Base-by-base conservation (phyloP, 1,284 basidiomycete species). In the Ceratobasidium sp. region DNA sequence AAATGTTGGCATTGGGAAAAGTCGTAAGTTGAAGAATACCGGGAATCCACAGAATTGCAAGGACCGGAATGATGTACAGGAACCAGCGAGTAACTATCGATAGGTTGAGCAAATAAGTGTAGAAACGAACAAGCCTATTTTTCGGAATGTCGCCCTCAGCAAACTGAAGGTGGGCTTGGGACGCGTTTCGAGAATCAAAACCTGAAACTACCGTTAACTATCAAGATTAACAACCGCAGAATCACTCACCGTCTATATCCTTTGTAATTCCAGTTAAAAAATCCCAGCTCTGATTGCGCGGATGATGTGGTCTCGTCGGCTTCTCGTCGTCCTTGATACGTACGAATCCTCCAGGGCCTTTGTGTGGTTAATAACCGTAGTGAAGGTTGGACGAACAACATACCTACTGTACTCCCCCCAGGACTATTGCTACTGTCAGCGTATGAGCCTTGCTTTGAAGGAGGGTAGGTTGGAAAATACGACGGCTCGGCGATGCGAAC, bases 31-130 rank as follows among this genome's bases (percentile, higher is more conserved):
- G 84, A 29, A 96, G 77, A 71, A 95, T 92, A 20, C 83, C 85
- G 3, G 84, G 83, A 40, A 85, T 76, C 78, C 77, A 75, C 31
- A 75, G 76, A 7, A 93, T 72, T 8, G 76, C 86, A 43, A 91
- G 78, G 17, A 92, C 78, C 2, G 92, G 92, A 22, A 93, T 76
- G 75, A 93, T 91, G 80, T 90, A 93, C 27, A 93, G 73, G 35
- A 86, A 81, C 92, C 92, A 94, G 54, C 93, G 86, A 20, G 91
- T 87, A 58, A 93, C 81, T 76, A 94, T 89, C 13, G 89, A 91
- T 7, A 86, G 84, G 75, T 89, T 89, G 57, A 93, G 75, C n/a
- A 92, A 82, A 78, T 89, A 93, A 73, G 89, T 83, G 77, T 92
- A 93, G 3, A 90, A 74, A 73, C 81, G 84, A 1, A 82, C 77